Conservation (phyloP, 1,284 basidiomycete genomes). For the Ganoderma sinense region DNA sequence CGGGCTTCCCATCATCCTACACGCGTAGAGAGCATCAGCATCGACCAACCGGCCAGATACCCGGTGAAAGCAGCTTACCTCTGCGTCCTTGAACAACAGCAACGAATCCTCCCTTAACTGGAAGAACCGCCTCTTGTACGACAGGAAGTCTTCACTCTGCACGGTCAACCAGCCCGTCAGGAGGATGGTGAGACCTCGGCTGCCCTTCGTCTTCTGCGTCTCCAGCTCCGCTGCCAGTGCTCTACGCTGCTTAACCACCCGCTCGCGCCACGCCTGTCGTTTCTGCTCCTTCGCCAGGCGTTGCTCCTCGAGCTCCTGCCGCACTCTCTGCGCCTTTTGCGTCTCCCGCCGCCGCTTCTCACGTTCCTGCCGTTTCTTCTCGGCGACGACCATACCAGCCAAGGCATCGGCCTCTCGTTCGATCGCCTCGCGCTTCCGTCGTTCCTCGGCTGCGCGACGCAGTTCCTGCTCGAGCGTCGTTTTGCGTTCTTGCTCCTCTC, state of each 20-base stretch:
- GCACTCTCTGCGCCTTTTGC: slow-evolving; percentile 61
- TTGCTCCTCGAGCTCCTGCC: slow-evolving; percentile 56
- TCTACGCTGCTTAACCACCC: slow-evolving; percentile 51
- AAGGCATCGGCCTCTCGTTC: slow-evolving; percentile 61
- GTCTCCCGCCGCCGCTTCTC: slow-evolving; percentile 62
- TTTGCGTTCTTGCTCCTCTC: slow-evolving; percentile 57
- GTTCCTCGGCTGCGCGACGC: slow-evolving; percentile 53
- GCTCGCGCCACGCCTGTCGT: slow-evolving; percentile 51
- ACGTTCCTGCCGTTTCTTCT: slow-evolving; percentile 56
- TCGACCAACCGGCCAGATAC: slow-evolving; percentile 3
- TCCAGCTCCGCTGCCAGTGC: slow-evolving; percentile 43
- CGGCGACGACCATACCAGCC: slow-evolving; percentile 52
- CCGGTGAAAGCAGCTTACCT: slow-evolving; percentile 47
- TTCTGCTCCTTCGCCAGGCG: slow-evolving; percentile 49
- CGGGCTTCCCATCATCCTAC: slow-evolving; percentile 42
- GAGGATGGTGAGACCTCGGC: slow-evolving; percentile 39
- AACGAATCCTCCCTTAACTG: slow-evolving; percentile 59
- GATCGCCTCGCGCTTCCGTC: slow-evolving; percentile 51
- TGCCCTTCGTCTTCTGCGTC: slow-evolving; percentile 28
- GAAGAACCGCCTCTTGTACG: slow-evolving; percentile 75
- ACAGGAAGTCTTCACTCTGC: slow-evolving; percentile 60
- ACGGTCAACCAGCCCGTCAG: slow-evolving; percentile 73
- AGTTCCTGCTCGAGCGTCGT: slow-evolving; percentile 58
- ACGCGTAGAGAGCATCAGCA: slow-evolving; percentile 13
- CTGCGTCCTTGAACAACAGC: slow-evolving; percentile 61